phyloP scores from a whole-genome alignment of 192 early-diverging fungal genomes.

The Radiomyces spectabilis region DNA sequence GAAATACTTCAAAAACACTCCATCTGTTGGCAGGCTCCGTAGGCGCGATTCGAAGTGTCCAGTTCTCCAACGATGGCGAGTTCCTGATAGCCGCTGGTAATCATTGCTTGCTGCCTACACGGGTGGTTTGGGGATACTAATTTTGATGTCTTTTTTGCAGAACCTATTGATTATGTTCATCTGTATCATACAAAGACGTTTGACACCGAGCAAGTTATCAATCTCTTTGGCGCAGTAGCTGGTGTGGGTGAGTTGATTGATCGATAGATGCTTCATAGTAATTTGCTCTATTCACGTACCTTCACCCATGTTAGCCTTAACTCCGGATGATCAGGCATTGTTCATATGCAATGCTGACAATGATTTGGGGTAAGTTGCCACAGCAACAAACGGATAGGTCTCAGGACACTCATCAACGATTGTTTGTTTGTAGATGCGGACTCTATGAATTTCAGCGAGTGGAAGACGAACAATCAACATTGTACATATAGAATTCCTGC shows the following conservation, averaged over 20 bases:
- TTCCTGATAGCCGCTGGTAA: constrained; percentile 48
- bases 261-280: too few species aligned
- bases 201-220: constrained; percentile 46
- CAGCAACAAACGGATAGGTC: background rate
- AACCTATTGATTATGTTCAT: constrained; percentile 63
- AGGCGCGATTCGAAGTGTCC: constrained; percentile 52
- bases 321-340: constrained; percentile 41
- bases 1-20: constrained; percentile 45
- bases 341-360: constrained; percentile 51
- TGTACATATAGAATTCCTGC: too few species aligned
- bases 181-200: constrained; percentile 37
- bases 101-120: background rate
- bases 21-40: constrained; percentile 38
- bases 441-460: constrained; percentile 15
- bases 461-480: too few species aligned
- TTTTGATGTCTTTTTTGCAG: constrained; percentile 1
- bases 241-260: constrained; percentile 31
- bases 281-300: too few species aligned
- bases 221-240: constrained; percentile 67
- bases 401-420: background rate
- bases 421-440: constrained; percentile 1
- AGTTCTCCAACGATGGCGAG: constrained; percentile 47
- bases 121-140: background rate
- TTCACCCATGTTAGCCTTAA: constrained; percentile 21
- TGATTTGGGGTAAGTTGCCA: constrained; percentile 28